Evolutionary conservation across 139 green algal species (phyloP).

Genomic region (Chlorella sp.): DNA sequence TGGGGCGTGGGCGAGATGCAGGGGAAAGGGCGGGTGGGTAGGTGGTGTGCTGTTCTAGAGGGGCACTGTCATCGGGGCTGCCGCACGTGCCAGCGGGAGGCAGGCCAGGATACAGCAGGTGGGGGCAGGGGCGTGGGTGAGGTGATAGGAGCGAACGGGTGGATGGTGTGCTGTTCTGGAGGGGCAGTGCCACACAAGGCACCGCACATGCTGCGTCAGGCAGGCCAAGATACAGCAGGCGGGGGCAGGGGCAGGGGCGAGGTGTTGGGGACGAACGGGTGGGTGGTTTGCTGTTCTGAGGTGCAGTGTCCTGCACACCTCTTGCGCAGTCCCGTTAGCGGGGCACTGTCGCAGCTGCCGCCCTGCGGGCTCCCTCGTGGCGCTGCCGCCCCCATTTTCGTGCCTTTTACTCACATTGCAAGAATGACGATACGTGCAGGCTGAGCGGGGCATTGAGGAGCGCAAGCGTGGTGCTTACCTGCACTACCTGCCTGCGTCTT

Average conservation of each 20-base stretch:
- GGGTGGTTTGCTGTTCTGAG: neutral
- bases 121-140: no score
- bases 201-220: neutral
- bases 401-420: neutral
- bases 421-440: neutral
- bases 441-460: constrained; percentile 18
- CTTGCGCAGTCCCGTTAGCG: neutral
- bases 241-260: neutral
- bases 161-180: neutral
- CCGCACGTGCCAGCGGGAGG: neutral
- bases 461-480: constrained; percentile 5
- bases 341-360: neutral
- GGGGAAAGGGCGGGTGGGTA: neutral
- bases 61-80: no score
- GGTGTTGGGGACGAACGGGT: neutral
- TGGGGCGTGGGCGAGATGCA: neutral
- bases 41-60: neutral
- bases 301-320: neutral
- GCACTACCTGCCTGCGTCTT: neutral
- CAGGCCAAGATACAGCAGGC: neutral
- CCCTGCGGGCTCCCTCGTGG: no score
- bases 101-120: neutral
- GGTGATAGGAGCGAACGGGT: neutral
- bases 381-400: neutral
- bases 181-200: no score